Evolutionary conservation across 2,329 filamentous ascomycete species (phyloP).

Genomic region (Leptographium lundbergii): DNA sequence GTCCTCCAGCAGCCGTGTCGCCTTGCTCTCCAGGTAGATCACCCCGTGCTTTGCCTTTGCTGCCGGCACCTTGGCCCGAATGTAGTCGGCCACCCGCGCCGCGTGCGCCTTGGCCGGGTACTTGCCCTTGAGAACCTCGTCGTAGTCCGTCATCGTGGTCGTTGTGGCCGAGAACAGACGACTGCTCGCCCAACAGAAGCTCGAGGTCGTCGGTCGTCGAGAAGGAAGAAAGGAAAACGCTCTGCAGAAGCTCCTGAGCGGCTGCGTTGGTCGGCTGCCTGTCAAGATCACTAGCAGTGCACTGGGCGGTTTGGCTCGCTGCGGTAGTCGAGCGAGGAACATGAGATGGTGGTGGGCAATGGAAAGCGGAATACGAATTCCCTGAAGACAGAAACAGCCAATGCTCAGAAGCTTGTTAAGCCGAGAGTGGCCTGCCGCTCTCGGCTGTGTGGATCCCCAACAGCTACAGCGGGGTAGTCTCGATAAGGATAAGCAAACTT

Average conservation of each 20-base stretch:
- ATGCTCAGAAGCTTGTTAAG: not conserved
- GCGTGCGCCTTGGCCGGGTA: slow-evolving; percentile 83
- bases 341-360: not conserved
- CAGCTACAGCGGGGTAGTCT: not conserved
- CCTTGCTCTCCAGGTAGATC: slow-evolving; percentile 79
- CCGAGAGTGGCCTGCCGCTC: not conserved
- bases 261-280: not conserved
- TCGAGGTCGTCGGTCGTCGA: not conserved
- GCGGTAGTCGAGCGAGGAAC: not conserved
- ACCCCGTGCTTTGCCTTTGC: slow-evolving; percentile 42
- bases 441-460: not conserved
- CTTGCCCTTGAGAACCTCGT: slow-evolving; percentile 45
- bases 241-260: not conserved
- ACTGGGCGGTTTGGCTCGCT: not conserved
- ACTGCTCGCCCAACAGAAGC: not conserved
- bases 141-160: slow-evolving; percentile 8
- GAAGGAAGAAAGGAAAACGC: not conserved
- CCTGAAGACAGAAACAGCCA: not conserved
- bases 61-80: slow-evolving; percentile 53
- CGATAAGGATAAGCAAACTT: not conserved
- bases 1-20: slow-evolving; percentile 73
- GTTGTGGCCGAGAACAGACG: not conserved
- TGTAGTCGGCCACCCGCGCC: slow-evolving; percentile 66
- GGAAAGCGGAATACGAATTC: not conserved
- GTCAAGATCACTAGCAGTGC: not conserved